Percentiles rank a stretch among this genome's conserved stretches.
Evolutionary conservation across 2,329 filamentous ascomycete species (phyloP).

Genomic region (Fusarium sp.): DNA sequence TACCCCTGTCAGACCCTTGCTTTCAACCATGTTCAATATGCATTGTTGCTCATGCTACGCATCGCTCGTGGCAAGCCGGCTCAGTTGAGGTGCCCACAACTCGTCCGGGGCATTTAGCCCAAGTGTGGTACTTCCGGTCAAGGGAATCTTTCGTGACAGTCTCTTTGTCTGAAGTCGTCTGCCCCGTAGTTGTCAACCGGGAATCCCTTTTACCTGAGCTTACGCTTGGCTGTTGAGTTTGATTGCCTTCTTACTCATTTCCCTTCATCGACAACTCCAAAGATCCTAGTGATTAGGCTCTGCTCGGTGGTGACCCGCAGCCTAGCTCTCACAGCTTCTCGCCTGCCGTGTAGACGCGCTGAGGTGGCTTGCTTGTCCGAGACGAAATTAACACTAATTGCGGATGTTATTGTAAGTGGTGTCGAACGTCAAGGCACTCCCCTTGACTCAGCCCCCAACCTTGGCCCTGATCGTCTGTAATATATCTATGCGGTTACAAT

Average conservation of each 20-base stretch:
- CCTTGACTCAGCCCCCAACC: conserved; percentile 42
- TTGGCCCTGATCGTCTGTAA: conserved; percentile 28
- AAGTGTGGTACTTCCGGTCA: conserved; percentile 22
- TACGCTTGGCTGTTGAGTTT: conserved; percentile 29
- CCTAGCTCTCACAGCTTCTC: conserved; percentile 19
- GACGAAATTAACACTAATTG: conserved; percentile 33
- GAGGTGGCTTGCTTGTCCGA: conserved; percentile 32
- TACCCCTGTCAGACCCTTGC: conserved; percentile 34
- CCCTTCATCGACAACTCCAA: conserved; percentile 13
- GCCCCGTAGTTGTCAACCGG: conserved; percentile 7
- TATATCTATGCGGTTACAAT: conserved; percentile 32
- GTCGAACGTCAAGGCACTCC: conserved; percentile 38
- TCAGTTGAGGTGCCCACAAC: conserved; percentile 41
- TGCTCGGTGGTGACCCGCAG: conserved; percentile 18
- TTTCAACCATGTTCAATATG: conserved; percentile 36
- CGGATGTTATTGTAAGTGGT: conserved; percentile 28
- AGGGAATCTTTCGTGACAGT: conserved; percentile 35
- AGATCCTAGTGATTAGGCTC: conserved; percentile 26
- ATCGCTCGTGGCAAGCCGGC: conserved; percentile 25
- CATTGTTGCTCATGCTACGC: conserved; percentile 42
- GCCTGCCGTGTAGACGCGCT: conserved; percentile 19
- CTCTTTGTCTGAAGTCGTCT: conserved; percentile 28
- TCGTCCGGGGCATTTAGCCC: conserved; percentile 40
- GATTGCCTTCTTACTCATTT: conserved; percentile 17
- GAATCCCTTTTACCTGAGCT: conserved; percentile 23